Percentiles rank a stretch among this genome's conserved stretches.
These are phyloP conservation scores for Saccharomycopsis sp. DNA, from an alignment of 805 yeast species.

Conservation along the genomic window DNA sequence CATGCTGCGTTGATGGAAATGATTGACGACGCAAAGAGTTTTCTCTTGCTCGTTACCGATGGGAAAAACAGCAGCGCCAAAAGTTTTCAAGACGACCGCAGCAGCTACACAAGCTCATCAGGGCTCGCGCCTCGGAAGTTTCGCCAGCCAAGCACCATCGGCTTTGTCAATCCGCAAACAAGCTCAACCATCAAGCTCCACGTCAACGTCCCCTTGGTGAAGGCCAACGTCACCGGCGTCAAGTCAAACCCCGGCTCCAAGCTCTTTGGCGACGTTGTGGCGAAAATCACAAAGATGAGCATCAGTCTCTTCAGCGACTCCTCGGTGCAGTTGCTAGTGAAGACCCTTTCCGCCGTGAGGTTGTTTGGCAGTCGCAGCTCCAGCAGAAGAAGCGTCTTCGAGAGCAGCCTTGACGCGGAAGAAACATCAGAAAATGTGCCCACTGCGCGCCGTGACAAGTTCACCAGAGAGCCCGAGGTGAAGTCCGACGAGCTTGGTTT, in stretches of 20 bases:
- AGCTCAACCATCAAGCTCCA: constrained; percentile 4
- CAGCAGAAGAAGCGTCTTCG: no score
- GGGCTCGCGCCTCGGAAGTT: constrained; percentile 9
- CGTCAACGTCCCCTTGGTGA: constrained; percentile 5
- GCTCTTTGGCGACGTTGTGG: constrained; percentile 13
- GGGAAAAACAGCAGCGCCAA: neutral
- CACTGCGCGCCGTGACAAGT: no score
- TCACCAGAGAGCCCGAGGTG: no score
- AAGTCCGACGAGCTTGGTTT: neutral
- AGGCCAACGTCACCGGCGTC: neutral
- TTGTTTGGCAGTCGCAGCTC: no score
- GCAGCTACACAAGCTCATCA: neutral
- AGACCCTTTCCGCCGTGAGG: constrained; percentile 19
- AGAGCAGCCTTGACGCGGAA: no score
- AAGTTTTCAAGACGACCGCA: neutral
- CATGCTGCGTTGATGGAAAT: neutral
- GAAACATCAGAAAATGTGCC: no score
- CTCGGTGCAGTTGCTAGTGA: constrained; percentile 9
- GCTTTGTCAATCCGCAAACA: neutral
- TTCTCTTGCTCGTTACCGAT: neutral
- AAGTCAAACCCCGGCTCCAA: neutral
- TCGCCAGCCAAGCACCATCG: constrained; percentile 10
- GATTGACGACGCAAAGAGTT: neutral
- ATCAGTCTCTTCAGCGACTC: constrained; percentile 12
- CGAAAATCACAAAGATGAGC: neutral